These are phyloP conservation scores for Penicillium mononematosum DNA, from an alignment of 495 filamentous ascomycete species.

Conservation along the genomic window DNA sequence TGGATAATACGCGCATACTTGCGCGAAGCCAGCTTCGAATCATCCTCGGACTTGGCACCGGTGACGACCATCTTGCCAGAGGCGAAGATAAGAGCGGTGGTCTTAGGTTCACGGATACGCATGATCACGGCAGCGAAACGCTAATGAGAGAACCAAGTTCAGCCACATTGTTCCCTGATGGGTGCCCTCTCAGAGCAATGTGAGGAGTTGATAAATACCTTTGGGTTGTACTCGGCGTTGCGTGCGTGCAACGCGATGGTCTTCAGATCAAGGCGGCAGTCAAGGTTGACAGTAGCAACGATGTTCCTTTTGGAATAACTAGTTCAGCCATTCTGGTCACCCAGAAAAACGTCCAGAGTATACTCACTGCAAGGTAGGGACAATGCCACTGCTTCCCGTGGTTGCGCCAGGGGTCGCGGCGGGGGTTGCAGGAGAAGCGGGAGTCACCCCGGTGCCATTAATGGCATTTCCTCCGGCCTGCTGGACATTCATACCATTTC, in stretches of 20 bases:
- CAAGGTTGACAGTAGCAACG: slow-evolving; percentile 98
- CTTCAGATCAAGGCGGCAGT: slow-evolving; percentile 97
- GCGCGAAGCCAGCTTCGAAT: slow-evolving; percentile 92
- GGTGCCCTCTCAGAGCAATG: slow-evolving; percentile 40
- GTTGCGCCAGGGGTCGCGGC: slow-evolving; percentile 87
- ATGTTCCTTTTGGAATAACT: slow-evolving; percentile 90
- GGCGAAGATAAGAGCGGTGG: slow-evolving; percentile 95
- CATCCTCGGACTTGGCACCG: slow-evolving; percentile 97
- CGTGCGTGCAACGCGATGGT: slow-evolving; percentile 97
- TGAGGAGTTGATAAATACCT: slow-evolving; percentile 60
- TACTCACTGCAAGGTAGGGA: slow-evolving; percentile 98
- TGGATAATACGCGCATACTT: slow-evolving; percentile 99
- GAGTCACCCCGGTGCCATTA: slow-evolving; percentile 82
- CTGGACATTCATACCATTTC: slow-evolving; percentile 53
- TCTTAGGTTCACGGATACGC: slow-evolving; percentile 99
- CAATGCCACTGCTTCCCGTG: slow-evolving; percentile 81
- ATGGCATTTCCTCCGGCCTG: slow-evolving; percentile 61
- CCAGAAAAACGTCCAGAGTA: slow-evolving; percentile 53
- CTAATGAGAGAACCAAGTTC: slow-evolving; percentile 58
- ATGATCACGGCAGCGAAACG: slow-evolving; percentile 99
- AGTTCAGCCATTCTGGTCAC: slow-evolving; percentile 48
- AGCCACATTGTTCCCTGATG: slow-evolving; percentile 48
- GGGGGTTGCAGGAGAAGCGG: slow-evolving; percentile 92
- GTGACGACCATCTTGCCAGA: slow-evolving; percentile 99
- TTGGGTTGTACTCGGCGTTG: slow-evolving; percentile 97